A percentile compares a stretch with the other conserved stretches of the same genome.
phyloP scores from a whole-genome alignment of 345 rosid genomes.

The Murraya paniculata region DNA sequence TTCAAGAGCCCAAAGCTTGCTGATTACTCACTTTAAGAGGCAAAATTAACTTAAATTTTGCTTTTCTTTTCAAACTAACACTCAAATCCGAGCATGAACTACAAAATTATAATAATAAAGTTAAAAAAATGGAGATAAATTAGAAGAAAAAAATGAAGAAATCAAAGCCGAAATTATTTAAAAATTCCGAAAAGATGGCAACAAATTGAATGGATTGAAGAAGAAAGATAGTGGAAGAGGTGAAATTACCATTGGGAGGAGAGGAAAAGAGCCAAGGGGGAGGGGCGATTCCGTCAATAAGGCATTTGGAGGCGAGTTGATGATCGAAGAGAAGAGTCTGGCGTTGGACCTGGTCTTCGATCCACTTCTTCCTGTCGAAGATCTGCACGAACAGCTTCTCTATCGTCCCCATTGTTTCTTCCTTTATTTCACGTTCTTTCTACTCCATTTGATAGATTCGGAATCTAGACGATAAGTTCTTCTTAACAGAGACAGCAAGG shows the following conservation, averaged over 20 bases:
- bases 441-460: constrained; percentile 14
- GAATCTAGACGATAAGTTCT: constrained; percentile 20
- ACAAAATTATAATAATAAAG: background rate
- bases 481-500: background rate
- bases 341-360: constrained; percentile 56
- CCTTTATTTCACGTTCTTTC: background rate
- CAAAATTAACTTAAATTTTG: background rate
- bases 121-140: background rate
- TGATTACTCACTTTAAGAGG: too few species aligned
- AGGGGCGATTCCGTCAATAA: constrained; percentile 64
- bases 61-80: background rate
- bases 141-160: background rate
- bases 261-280: constrained; percentile 61
- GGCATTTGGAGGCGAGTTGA: constrained; percentile 64
- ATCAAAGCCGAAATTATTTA: background rate
- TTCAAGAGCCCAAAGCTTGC: background rate
- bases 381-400: constrained; percentile 68
- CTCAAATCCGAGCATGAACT: background rate
- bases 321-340: constrained; percentile 63
- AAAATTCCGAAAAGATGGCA: background rate
- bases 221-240: background rate
- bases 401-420: constrained; percentile 30
- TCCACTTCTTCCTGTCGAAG: constrained; percentile 63
- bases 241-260: constrained; percentile 34
- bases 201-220: background rate